Percentiles rank a stretch among this genome's conserved stretches.
Conservation (phyloP, 176 grass and related monocot genomes). For the Zoysia pacifica region DNA sequence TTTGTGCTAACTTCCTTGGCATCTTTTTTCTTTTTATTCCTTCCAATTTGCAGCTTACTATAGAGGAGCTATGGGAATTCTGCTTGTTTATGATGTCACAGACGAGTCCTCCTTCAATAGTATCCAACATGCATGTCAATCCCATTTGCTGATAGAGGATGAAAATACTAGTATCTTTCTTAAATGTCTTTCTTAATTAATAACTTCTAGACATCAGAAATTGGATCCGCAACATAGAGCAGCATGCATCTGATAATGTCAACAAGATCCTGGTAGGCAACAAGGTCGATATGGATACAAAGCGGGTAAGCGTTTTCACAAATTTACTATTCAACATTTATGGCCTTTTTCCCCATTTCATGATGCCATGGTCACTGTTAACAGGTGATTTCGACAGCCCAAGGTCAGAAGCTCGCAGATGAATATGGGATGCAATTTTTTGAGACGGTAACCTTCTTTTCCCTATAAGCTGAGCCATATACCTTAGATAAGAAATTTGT, state of each 20-base stretch:
- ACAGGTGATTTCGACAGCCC: slow-evolving; percentile 78
- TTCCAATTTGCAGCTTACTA: slow-evolving; percentile 70
- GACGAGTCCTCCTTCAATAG: slow-evolving; percentile 94
- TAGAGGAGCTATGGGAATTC: slow-evolving; percentile 93
- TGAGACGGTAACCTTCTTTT: slow-evolving; percentile 69
- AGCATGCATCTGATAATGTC: slow-evolving; percentile 92
- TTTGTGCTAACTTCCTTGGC: slow-evolving; percentile 13
- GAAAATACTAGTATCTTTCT: background rate
- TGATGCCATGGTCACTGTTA: slow-evolving; percentile 3
- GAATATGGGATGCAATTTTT: slow-evolving; percentile 92
- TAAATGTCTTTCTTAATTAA: slow-evolving; percentile 39
- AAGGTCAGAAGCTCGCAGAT: slow-evolving; percentile 84
- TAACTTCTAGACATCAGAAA: slow-evolving; percentile 77
- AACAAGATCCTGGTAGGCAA: slow-evolving; percentile 95
- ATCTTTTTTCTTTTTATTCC: background rate
- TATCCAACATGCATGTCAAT: slow-evolving; percentile 51
- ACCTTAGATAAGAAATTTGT: background rate
- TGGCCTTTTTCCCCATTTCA: slow-evolving; percentile 16
- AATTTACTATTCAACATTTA: background rate
- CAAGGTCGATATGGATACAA: slow-evolving; percentile 93
- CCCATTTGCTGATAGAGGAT: slow-evolving; percentile 17
- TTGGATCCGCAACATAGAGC: slow-evolving; percentile 93
- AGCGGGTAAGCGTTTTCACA: slow-evolving; percentile 57
- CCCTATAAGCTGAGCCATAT: slow-evolving; percentile 24
- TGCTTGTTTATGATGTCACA: slow-evolving; percentile 92